phyloP scores from a whole-genome alignment of 2,329 filamentous ascomycete species.

The Davidsoniella virescens region DNA sequence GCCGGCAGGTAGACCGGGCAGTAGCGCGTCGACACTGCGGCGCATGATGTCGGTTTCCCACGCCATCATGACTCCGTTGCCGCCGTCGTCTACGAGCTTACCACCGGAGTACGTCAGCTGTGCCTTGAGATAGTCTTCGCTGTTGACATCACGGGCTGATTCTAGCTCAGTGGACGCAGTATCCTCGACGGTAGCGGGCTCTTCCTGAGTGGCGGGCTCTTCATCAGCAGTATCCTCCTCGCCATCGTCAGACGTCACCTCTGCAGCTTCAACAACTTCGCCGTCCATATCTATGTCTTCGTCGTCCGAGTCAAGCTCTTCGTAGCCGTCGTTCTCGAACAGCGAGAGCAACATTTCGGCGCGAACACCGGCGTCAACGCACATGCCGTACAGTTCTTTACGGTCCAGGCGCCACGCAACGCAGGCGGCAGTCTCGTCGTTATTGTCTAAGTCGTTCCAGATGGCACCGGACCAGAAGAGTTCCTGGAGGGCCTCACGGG shows the following conservation, averaged over 20 bases:
- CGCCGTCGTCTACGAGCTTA: constrained; percentile 55
- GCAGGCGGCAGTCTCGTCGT: constrained; percentile 83
- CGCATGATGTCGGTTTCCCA: constrained; percentile 85
- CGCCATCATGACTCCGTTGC: constrained; percentile 86
- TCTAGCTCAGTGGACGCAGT: constrained; percentile 23
- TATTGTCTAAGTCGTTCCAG: constrained; percentile 86
- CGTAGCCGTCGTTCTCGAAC: constrained; percentile 54
- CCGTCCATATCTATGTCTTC: constrained; percentile 26
- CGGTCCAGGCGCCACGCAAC: constrained; percentile 57
- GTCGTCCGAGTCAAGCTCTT: constrained; percentile 45
- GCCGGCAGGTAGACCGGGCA: constrained; percentile 30
- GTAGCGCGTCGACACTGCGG: constrained; percentile 52
- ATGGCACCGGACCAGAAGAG: constrained; percentile 80
- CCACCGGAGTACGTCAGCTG: constrained; percentile 46
- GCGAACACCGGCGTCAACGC: constrained; percentile 78
- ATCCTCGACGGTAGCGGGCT: constrained; percentile 14
- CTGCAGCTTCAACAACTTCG: constrained; percentile 19
- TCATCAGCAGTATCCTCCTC: constrained; percentile 16
- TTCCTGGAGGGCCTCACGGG: constrained; percentile 52
- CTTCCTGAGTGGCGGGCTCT: constrained; percentile 20
- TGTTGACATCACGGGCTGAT: constrained; percentile 34
- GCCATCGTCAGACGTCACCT: constrained; percentile 16
- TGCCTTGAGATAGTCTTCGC: constrained; percentile 51
- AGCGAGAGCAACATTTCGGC: constrained; percentile 76
- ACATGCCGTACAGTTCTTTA: constrained; percentile 57